These are phyloP conservation scores for Penicillium sp. DNA, from an alignment of 2,329 filamentous ascomycete species.

Conservation along the genomic window DNA sequence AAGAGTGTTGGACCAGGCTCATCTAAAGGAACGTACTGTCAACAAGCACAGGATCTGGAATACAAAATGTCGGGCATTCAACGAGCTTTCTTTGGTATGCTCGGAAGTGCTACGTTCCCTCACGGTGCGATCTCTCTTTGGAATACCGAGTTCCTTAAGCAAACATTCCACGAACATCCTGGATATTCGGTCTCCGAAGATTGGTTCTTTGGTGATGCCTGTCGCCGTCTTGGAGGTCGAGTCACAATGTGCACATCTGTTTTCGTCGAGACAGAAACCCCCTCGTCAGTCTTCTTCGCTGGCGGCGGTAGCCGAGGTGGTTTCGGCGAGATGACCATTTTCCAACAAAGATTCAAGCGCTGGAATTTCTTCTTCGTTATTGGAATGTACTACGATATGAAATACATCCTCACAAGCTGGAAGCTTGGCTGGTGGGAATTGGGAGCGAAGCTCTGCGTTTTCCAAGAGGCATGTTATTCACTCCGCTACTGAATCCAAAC, in stretches of 20 bases:
- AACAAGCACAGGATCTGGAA: conserved; percentile 54
- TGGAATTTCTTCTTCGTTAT: conserved; percentile 57
- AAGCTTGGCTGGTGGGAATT: conserved; percentile 51
- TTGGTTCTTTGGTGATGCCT: conserved; percentile 55
- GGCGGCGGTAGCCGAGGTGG: conserved; percentile 45
- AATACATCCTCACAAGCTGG: conserved; percentile 50
- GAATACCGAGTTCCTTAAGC: conserved; percentile 48
- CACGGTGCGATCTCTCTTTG: conserved; percentile 54
- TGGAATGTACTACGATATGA: conserved; percentile 50
- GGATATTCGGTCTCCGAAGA: conserved; percentile 54
- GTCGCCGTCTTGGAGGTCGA: conserved; percentile 45
- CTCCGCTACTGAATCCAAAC: background rate
- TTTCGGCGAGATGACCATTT: conserved; percentile 56
- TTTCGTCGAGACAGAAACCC: conserved; percentile 55
- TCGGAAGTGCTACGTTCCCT: conserved; percentile 52
- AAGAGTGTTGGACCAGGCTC: conserved; percentile 43
- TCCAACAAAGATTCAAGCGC: conserved; percentile 50
- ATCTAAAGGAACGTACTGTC: conserved; percentile 39
- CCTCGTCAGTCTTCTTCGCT: conserved; percentile 44
- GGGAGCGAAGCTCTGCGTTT: conserved; percentile 52
- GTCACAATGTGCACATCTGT: conserved; percentile 52
- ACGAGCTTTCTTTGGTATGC: conserved; percentile 44
- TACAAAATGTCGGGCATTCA: conserved; percentile 53
- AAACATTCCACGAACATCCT: conserved; percentile 50
- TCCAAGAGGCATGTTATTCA: conserved; percentile 40